Evolutionary conservation across 2,329 filamentous ascomycete genomes (phyloP).

Genomic region (Aspergillus unguis): DNA sequence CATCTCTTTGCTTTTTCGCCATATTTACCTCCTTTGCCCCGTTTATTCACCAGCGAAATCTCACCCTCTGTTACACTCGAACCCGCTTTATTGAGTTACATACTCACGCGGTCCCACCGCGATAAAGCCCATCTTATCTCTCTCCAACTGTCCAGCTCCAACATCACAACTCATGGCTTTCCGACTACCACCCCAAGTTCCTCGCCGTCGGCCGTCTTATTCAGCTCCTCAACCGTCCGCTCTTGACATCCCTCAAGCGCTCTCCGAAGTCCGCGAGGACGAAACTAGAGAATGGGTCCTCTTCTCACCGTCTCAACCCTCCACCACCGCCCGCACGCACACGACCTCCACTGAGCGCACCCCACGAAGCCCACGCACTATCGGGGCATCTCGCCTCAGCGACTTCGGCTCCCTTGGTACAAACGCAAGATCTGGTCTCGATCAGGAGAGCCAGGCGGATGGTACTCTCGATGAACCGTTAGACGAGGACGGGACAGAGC

Average conservation of each 20-base stretch:
- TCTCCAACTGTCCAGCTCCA: background rate
- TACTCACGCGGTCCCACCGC: constrained; percentile 21
- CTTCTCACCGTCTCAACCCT: constrained; percentile 72
- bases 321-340: constrained; percentile 65
- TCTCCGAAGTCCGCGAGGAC: constrained; percentile 50
- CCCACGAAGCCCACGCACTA: constrained; percentile 50
- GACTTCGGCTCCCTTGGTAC: constrained; percentile 77
- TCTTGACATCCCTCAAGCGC: constrained; percentile 27
- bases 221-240: constrained; percentile 25
- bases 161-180: constrained; percentile 33
- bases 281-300: constrained; percentile 94
- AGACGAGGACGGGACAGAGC: constrained; percentile 63
- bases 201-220: constrained; percentile 35
- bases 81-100: too few species aligned
- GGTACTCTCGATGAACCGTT: constrained; percentile 56
- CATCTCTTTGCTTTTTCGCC: constrained; percentile 10
- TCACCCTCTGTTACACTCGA: constrained; percentile 3
- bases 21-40: background rate
- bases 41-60: background rate
- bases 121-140: constrained; percentile 18
- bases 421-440: constrained; percentile 56
- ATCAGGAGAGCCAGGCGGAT: constrained; percentile 13
- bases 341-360: constrained; percentile 64
- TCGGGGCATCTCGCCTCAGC: constrained; percentile 70
- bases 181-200: constrained; percentile 36